Base-by-base conservation (phyloP, 2,329 filamentous ascomycete species). In the Alternaria sp. region DNA sequence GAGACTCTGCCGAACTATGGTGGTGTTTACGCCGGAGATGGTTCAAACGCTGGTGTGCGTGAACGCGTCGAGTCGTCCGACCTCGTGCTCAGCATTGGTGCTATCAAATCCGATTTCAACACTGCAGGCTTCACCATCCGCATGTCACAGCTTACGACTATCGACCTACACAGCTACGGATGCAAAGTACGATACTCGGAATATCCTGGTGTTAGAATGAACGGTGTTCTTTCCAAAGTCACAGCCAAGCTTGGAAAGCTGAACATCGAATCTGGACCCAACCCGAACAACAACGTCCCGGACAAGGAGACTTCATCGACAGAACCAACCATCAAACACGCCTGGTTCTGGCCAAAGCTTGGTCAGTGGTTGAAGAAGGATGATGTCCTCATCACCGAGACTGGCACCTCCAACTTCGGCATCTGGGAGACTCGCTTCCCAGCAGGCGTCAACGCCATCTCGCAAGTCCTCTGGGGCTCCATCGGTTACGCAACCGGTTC, bases 371-470 rank as follows among this genome's bases (percentile, higher is more conserved):
- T 97, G 10, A 84, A 86, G 57, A 83, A 89, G 57, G 85, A 89
- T 49, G 93, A 97, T 73, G 88, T 96, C 60, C 84, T 97, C 58
- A 87, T 97, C 54, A 95, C 93, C 0, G 93, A 96, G 79, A 97
- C 93, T 3, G 93, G 93, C 43, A 97, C 93, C 0, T 85, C 93
- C 61, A 95, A 93, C 81, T 95, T 96, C 77, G 93, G 93, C 59
- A 92, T 96, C 72, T 93, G 91, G 88, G 92, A 94, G 61, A 94
- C 93, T 5, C 87, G 87, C 45, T 96, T 97, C 82, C 93, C 93
- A 0, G 77, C 83, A 3, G 86, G 87, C n/a, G 91, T 94, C n/a
- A 92, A 87, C 8, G 91, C 91, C 17, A 88, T 97, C 73, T 93
- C 88, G 56, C 93, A 96, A 76, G 90, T 92, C 3, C 87, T 96